Conservation (phyloP, 1,139 yeast species). For the Pichia sp. region DNA sequence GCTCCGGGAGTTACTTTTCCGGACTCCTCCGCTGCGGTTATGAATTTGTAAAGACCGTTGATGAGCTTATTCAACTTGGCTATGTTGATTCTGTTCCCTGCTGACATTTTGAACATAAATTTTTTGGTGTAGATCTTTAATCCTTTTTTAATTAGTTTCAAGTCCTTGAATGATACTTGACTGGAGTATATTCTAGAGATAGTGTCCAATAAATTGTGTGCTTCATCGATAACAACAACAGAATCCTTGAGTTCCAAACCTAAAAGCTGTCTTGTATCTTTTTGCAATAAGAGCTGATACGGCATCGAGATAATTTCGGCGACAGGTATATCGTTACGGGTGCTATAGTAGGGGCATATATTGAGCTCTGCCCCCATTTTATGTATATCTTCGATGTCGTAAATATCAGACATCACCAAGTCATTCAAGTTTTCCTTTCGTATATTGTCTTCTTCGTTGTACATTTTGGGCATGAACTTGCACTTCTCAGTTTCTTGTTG, state of each 20-base stretch:
- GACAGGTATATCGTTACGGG: slow-evolving; percentile 49
- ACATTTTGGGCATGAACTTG: slow-evolving; percentile 41
- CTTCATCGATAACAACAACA: slow-evolving; percentile 83
- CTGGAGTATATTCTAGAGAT: slow-evolving; percentile 68
- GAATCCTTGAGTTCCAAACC: slow-evolving; percentile 58
- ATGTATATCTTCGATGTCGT: slow-evolving; percentile 81
- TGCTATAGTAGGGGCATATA: slow-evolving; percentile 81
- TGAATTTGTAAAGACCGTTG: slow-evolving; percentile 46
- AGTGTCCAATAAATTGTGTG: slow-evolving; percentile 82
- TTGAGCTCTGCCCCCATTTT: slow-evolving; percentile 53
- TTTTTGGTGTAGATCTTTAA: slow-evolving; percentile 53
- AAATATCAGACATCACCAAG: slow-evolving; percentile 52
- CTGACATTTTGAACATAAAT: slow-evolving; percentile 59
- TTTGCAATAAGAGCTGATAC: slow-evolving; percentile 71
- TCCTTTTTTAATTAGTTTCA: slow-evolving; percentile 41
- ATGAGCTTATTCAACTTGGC: slow-evolving; percentile 60
- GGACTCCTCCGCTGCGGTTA: slow-evolving; percentile 30
- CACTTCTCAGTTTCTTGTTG: slow-evolving; percentile 50
- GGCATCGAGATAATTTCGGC: slow-evolving; percentile 83
- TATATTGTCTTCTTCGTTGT: slow-evolving; percentile 32
- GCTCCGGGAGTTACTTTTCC: slow-evolving; percentile 46
- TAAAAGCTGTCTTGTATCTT: slow-evolving; percentile 55
- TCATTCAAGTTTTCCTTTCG: slow-evolving; percentile 52
- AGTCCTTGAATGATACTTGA: slow-evolving; percentile 48
- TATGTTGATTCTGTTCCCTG: slow-evolving; percentile 70